Evolutionary conservation across 1,139 yeast species (phyloP), one percentile per base, ranked within the genome.

Genomic region (Blastobotrys illinoisensis): DNA sequence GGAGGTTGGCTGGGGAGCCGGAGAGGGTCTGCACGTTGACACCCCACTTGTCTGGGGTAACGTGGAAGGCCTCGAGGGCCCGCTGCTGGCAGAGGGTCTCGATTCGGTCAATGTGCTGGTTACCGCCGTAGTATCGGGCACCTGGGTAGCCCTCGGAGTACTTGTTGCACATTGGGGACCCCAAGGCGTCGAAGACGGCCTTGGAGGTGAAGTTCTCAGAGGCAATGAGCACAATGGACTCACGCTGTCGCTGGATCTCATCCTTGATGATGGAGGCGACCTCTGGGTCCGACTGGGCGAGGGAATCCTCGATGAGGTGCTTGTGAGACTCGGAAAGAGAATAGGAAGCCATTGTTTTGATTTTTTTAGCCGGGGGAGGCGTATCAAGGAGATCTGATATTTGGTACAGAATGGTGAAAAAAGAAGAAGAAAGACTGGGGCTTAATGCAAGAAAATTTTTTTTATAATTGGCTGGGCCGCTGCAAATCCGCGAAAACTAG

Each of bases 101-200:
- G 61, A 95, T 91, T 75, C 85, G 81, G 73, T 91, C 98, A 66
- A 91, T 91, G 73, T 85, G 84, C 75, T 91, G 91, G 72, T 91
- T 91, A 71, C 98, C 98, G 71, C 98, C 98, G 68, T 91, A 91
- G 76, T 91, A 91, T 72, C 98, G 84, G 67, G 90, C 97, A 60
- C 97, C 97, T 51, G 98, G 98, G 74, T 91, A 91, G 58, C 97
- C 97, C 76, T 91, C 98, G n/a, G 97, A 89, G 75, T 91, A 91
- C 79, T 91, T 91, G 81, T 91, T 91, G 74, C 89, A 95, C 96
- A 91, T 89, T 73, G 89, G 96, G 18, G 97, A 86, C 56, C 98
- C 97, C 67, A 91, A 80, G 51, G 91, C 80, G 68, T 91, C 96
- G 85, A 91, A 87, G 26, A 91, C 98, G 20, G 97, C 90, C 70